Evolutionary conservation across 2,329 filamentous ascomycete species (phyloP).

Genomic region (Paecilomyces fulvus): DNA sequence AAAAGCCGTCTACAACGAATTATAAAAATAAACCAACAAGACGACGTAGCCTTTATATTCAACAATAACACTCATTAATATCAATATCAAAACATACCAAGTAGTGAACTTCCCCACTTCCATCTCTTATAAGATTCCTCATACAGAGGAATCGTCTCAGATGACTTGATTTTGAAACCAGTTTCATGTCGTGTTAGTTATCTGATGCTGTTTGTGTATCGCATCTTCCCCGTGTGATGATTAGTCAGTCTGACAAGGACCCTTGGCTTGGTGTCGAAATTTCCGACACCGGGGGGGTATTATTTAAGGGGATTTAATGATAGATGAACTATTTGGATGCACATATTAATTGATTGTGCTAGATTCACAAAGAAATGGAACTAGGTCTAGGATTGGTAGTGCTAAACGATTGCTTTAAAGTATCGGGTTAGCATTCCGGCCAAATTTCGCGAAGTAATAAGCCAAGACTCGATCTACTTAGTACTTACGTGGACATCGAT

Average conservation of each 20-base stretch:
- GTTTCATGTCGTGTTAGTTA: background rate
- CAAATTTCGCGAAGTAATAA: background rate
- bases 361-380: background rate
- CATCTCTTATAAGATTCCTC: no score
- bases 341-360: no score
- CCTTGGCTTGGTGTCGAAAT: no score
- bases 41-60: no score
- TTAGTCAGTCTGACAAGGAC: no score
- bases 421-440: background rate
- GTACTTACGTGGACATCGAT: background rate
- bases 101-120: no score
- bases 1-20: no score
- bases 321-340: background rate
- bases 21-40: no score
- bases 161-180: background rate
- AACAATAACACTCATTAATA: no score
- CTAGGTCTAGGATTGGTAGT: background rate
- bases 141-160: background rate
- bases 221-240: background rate
- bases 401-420: background rate
- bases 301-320: background rate
- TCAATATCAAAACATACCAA: no score
- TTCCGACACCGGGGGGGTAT: background rate
- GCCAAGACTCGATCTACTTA: background rate
- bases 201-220: background rate